Conservation (phyloP, 129 eudicot genomes). For the Ambrosia artemisiifolia region DNA sequence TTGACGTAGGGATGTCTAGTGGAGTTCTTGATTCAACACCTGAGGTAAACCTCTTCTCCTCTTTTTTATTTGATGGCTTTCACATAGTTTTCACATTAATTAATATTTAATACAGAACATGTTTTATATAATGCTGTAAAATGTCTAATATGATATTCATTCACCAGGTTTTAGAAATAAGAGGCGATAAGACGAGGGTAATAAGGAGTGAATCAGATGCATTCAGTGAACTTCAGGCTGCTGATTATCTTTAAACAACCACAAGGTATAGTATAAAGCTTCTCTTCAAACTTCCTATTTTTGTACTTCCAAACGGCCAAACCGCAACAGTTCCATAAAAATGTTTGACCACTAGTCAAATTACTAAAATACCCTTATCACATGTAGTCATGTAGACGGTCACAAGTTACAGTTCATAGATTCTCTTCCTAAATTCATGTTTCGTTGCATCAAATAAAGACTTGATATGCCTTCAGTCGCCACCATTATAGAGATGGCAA, state of each 20-base stretch:
- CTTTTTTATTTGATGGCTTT: background rate
- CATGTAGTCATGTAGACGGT: background rate
- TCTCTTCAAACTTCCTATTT: slow-evolving; percentile 8
- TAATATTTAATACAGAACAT: background rate
- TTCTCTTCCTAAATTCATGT: too few relatives aligned
- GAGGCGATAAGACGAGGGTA: slow-evolving; percentile 62
- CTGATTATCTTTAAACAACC: slow-evolving; percentile 51
- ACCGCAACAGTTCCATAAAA: background rate
- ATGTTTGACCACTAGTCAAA: background rate
- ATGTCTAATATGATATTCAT: background rate
- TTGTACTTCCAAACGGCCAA: background rate
- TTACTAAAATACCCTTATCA: slow-evolving; percentile 1
- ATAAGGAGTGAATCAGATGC: slow-evolving; percentile 58
- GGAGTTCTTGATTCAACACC: slow-evolving; percentile 97
- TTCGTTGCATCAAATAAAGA: too few relatives aligned
- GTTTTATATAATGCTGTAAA: slow-evolving; percentile 4
- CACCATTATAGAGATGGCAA: too few relatives aligned
- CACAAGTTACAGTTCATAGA: background rate
- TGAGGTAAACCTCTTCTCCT: slow-evolving; percentile 55
- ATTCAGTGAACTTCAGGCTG: slow-evolving; percentile 65
- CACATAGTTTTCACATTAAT: background rate
- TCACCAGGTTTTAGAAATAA: slow-evolving; percentile 84
- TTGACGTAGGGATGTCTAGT: slow-evolving; percentile 99
- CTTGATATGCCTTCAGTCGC: too few relatives aligned
- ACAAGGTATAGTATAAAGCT: slow-evolving; percentile 34